phyloP scores from a whole-genome alignment of 495 filamentous ascomycete genomes.

The Saxophila tyrrhenica region DNA sequence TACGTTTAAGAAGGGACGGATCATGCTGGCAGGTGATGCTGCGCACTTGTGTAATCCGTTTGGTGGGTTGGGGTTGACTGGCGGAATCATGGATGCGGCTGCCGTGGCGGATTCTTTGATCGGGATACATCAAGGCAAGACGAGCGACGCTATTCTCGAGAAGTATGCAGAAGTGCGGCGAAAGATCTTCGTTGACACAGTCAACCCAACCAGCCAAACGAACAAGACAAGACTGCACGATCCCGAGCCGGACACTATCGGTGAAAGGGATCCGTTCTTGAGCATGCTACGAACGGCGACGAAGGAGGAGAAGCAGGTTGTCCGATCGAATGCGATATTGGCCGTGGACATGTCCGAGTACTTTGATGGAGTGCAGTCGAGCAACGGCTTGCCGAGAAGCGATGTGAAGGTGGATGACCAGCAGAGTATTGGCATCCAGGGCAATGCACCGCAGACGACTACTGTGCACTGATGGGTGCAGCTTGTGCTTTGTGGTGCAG shows the following conservation, averaged over 20 bases:
- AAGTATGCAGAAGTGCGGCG: constrained; percentile 17
- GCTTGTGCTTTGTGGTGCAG: no score
- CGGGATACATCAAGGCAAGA: constrained; percentile 9
- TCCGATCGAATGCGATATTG: background rate
- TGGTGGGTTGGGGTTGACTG: constrained; percentile 14
- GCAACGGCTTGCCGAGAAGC: background rate
- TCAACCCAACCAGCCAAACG: constrained; percentile 15
- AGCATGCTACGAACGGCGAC: constrained; percentile 5
- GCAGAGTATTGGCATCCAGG: background rate
- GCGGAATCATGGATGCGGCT: constrained; percentile 15
- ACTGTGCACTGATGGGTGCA: background rate
- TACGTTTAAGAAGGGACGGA: constrained; percentile 8
- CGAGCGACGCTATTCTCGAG: constrained; percentile 14
- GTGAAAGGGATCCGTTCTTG: constrained; percentile 17
- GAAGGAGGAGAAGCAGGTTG: constrained; percentile 2
- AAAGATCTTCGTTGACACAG: constrained; percentile 14
- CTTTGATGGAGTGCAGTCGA: background rate
- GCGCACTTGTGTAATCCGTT: constrained; percentile 18
- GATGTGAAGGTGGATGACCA: background rate
- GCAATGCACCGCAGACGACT: background rate
- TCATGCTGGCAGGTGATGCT: constrained; percentile 13
- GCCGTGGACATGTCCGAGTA: constrained; percentile 10
- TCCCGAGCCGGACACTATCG: constrained; percentile 7
- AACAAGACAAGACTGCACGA: constrained; percentile 14
- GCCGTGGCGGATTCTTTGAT: constrained; percentile 10